Evolutionary conservation across 2,329 filamentous ascomycete genomes (phyloP).

Genomic region (Alternaria conjuncta): DNA sequence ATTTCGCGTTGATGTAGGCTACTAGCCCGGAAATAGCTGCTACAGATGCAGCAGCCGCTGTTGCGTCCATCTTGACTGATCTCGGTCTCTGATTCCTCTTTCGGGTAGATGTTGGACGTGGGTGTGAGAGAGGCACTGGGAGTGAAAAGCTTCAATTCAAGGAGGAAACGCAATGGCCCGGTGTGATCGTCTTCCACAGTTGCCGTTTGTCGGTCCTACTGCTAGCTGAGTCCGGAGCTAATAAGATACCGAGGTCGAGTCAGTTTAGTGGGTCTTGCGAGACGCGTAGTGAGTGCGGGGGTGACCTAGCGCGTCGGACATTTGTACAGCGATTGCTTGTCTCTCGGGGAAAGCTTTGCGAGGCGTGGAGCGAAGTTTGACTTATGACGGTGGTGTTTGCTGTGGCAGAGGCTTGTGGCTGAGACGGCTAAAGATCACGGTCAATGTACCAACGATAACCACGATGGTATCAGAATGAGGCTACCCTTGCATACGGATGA

Average conservation of each 20-base stretch:
- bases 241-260: conserved; percentile 31
- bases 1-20: conserved; percentile 72
- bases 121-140: background rate
- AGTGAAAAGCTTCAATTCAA: background rate
- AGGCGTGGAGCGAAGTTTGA: background rate
- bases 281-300: conserved; percentile 21
- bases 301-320: conserved; percentile 1
- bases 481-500: background rate
- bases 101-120: background rate
- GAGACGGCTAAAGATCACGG: background rate
- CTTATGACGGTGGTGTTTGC: background rate
- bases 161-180: background rate
- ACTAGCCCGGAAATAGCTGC: conserved; percentile 50
- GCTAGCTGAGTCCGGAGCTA: background rate
- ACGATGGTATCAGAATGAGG: background rate
- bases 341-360: background rate
- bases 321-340: background rate
- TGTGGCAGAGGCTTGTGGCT: background rate
- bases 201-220: background rate
- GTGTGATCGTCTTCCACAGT: background rate
- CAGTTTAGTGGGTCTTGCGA: background rate
- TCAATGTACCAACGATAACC: background rate
- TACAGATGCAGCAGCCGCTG: conserved; percentile 35
- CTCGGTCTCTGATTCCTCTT: background rate
- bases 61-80: conserved; percentile 20